Evolutionary conservation across 306 rosid species (phyloP), one percentile per base, ranked within the genome.

Genomic region (Dalbergia oliveri): DNA sequence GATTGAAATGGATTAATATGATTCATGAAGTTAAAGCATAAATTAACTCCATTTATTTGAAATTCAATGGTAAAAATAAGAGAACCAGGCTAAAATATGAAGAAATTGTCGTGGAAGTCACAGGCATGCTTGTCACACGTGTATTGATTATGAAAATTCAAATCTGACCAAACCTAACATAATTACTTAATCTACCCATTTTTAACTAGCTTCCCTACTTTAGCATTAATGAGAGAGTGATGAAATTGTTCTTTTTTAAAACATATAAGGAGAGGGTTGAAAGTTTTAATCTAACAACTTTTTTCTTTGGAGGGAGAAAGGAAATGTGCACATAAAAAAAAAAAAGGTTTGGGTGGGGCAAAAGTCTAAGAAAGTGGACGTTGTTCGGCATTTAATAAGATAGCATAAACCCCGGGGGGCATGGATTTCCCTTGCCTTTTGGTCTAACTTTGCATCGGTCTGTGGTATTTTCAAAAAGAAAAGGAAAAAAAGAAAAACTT

Each of bases 281-380:
- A 84, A 86, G 87, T 83, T 80, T 13, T 65, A 89, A 77, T 83
- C 69, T 65, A 87, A 77, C 70, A 84, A 49, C 26, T 15, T 65
- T 73, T 75, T 77, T 65, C 60, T 65, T 69, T 63, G 26, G 75
- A 16, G 73, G 58, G 67, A 72, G 31, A 26, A 75, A 65, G 61
- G 43, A 68, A 77, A 18, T 54, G 84, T 76, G 73, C 41, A 49
- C 33, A 80, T 59, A 33, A 79, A 81, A 72, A 33, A n/a, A n/a
- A 79, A 81, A 72, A 79, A 83, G 81, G n/a, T 80, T 1, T 58
- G 47, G 57, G 72, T 54, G 89, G 82, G 47, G 78, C n/a, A 86
- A 87, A 93, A 91, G 90, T 84, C 77, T 56, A 11, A 81, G 84
- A 85, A 86, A 89, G 97, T 91, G 92, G 93, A 85, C 50, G 65